Conservation (phyloP, 139 green algal species). For the Axilococcus clingmanii region DNA sequence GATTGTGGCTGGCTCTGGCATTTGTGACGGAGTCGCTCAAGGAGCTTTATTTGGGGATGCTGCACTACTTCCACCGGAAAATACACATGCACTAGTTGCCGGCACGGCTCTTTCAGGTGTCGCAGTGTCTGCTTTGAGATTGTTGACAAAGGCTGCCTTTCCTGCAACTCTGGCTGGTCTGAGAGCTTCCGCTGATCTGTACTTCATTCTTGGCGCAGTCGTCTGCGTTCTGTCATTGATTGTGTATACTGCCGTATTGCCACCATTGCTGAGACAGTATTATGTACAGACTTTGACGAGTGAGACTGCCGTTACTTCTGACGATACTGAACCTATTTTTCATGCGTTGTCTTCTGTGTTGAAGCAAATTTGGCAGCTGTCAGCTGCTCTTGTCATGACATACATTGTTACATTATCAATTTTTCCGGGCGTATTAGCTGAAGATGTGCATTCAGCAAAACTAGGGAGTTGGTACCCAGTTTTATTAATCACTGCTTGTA, state of each 20-base stretch:
- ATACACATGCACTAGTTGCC: slow-evolving; percentile 61
- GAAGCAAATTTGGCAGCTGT: neutral
- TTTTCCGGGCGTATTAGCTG: slow-evolving; percentile 81
- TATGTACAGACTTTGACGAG: too few species aligned
- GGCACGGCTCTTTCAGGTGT: slow-evolving; percentile 64
- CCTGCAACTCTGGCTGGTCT: slow-evolving; percentile 30
- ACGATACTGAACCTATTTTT: neutral
- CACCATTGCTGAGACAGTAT: neutral
- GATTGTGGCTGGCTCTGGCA: slow-evolving; percentile 37
- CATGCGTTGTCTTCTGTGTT: neutral
- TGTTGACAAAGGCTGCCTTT: slow-evolving; percentile 57
- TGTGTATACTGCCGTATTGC: slow-evolving; percentile 19
- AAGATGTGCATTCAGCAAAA: slow-evolving; percentile 53
- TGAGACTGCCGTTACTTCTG: too few species aligned
- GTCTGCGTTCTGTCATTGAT: slow-evolving; percentile 30
- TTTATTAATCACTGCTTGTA: slow-evolving; percentile 66
- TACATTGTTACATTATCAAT: slow-evolving; percentile 72
- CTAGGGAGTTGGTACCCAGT: slow-evolving; percentile 82
- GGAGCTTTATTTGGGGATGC: slow-evolving; percentile 63
- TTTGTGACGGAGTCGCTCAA: slow-evolving; percentile 55
- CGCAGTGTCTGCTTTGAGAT: slow-evolving; percentile 49
- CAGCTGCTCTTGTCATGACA: neutral
- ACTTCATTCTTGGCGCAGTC: slow-evolving; percentile 42
- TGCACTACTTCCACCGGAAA: slow-evolving; percentile 32
- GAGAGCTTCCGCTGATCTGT: slow-evolving; percentile 31